A percentile compares a stretch with the other conserved stretches of the same genome.
These are phyloP conservation scores for Scenedesmus sp. DNA, from an alignment of 163 green algal species.

Conservation along the genomic window DNA sequence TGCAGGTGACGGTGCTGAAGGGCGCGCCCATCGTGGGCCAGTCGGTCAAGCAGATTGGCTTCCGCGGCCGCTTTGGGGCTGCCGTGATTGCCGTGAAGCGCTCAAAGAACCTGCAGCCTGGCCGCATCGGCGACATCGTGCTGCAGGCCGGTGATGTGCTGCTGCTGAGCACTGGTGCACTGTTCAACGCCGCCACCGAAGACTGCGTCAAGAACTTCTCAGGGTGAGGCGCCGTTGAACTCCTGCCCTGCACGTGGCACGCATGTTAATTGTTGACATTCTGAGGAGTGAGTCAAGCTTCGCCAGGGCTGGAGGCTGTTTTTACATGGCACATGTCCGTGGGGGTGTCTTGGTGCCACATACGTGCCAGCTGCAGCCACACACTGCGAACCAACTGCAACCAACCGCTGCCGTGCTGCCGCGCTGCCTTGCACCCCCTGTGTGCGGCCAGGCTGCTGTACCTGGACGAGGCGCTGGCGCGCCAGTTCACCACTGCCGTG, in stretches of 20 bases:
- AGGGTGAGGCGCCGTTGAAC: neutral
- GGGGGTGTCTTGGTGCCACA: neutral
- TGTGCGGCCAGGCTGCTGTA: conserved; percentile 21
- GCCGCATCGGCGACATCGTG: conserved; percentile 69
- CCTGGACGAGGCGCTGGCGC: conserved; percentile 45
- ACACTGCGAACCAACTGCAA: no score
- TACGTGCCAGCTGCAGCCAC: no score
- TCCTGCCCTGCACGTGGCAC: neutral
- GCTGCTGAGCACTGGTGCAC: conserved; percentile 59
- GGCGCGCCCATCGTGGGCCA: conserved; percentile 63
- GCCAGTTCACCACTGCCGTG: conserved; percentile 50
- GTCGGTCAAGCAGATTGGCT: conserved; percentile 72
- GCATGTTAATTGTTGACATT: neutral
- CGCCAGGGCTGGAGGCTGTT: no score
- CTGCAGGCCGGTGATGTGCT: conserved; percentile 70
- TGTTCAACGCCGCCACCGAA: conserved; percentile 56
- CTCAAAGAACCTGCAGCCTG: conserved; percentile 57
- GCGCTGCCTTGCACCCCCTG: neutral
- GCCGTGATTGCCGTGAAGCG: conserved; percentile 86
- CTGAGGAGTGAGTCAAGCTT: neutral
- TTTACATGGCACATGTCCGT: no score
- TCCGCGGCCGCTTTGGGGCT: conserved; percentile 82
- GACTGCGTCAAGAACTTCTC: conserved; percentile 61
- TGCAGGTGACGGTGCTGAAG: conserved; percentile 42
- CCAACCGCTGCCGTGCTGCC: neutral